Evolutionary conservation across 768 basidiomycete genomes (phyloP).

Genomic region (Tricholoma bakamatsutake): DNA sequence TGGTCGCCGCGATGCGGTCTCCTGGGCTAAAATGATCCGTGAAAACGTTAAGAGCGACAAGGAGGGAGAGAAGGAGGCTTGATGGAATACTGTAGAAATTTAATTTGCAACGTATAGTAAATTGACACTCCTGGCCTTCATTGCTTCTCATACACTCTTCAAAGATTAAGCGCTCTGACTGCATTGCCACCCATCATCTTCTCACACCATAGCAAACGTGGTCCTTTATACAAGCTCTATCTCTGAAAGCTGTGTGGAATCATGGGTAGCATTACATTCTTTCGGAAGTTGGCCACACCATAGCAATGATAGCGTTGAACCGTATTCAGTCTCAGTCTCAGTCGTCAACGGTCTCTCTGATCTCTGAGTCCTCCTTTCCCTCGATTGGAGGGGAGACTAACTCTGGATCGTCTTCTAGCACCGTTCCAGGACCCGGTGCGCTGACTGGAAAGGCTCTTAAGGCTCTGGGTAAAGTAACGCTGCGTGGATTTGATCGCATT

Average conservation of each 20-base stretch:
- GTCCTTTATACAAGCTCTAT: too few species aligned
- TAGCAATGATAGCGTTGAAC: not conserved
- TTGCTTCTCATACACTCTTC: too few species aligned
- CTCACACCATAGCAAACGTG: too few species aligned
- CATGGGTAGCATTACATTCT: not conserved
- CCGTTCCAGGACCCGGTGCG: conserved; percentile 29
- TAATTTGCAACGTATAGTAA: not conserved
- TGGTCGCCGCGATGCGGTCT: conserved; percentile 55
- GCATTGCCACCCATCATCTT: too few species aligned
- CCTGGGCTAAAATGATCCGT: conserved; percentile 36
- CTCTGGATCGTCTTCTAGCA: conserved; percentile 17
- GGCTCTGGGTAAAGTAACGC: conserved; percentile 46
- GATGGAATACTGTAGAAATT: not conserved
- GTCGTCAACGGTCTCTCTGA: conserved; percentile 4
- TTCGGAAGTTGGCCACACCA: not conserved
- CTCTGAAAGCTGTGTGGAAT: too few species aligned
- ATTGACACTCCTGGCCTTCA: not conserved
- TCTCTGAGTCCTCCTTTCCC: conserved; percentile 1
- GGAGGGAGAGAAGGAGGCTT: not conserved
- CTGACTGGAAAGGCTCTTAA: conserved; percentile 40
- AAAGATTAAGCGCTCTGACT: too few species aligned
- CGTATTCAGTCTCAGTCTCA: not conserved
- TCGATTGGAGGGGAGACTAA: conserved; percentile 2
- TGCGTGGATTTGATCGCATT: conserved; percentile 37
- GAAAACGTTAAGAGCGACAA: not conserved